These are phyloP conservation scores for Tylopilus rubrobrunneus DNA, from an alignment of 768 basidiomycete genomes.

Conservation along the genomic window DNA sequence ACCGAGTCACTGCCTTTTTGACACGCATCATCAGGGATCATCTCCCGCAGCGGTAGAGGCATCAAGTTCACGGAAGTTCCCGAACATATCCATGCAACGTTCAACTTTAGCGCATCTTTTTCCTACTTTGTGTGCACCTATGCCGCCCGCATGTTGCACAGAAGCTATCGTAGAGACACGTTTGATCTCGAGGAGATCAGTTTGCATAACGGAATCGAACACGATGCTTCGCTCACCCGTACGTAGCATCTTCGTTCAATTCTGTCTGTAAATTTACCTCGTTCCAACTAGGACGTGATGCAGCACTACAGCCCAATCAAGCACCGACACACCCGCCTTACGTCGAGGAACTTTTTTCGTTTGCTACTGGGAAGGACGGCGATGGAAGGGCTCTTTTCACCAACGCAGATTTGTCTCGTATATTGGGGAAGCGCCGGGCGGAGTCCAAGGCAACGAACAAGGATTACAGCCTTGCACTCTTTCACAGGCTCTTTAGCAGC, in stretches of 20 bases:
- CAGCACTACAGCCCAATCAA: slow-evolving; percentile 47
- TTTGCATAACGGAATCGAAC: slow-evolving; percentile 15
- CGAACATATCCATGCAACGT: slow-evolving; percentile 45
- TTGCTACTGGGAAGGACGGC: slow-evolving; percentile 54
- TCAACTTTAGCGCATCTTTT: slow-evolving; percentile 68
- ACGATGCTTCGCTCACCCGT: slow-evolving; percentile 30
- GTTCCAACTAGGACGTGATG: slow-evolving; percentile 49
- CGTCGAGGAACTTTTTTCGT: slow-evolving; percentile 54
- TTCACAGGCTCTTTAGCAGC: slow-evolving; percentile 62
- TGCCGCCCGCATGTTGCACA: slow-evolving; percentile 54
- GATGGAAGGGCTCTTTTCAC: slow-evolving; percentile 49
- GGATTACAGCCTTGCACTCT: slow-evolving; percentile 45
- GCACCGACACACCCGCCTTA: slow-evolving; percentile 44
- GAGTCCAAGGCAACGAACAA: slow-evolving; percentile 52
- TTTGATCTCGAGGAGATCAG: slow-evolving; percentile 51
- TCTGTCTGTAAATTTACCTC: background rate
- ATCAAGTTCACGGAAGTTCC: slow-evolving; percentile 52
- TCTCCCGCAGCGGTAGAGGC: slow-evolving; percentile 61
- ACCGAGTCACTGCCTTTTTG: background rate
- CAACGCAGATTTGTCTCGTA: slow-evolving; percentile 51
- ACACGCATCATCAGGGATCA: slow-evolving; percentile 27
- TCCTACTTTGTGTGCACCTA: slow-evolving; percentile 58
- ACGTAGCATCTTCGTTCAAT: background rate
- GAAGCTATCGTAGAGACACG: slow-evolving; percentile 50
- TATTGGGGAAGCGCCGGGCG: slow-evolving; percentile 56